Conservation (phyloP, 1,284 basidiomycete genomes). For the Grifola frondosa region DNA sequence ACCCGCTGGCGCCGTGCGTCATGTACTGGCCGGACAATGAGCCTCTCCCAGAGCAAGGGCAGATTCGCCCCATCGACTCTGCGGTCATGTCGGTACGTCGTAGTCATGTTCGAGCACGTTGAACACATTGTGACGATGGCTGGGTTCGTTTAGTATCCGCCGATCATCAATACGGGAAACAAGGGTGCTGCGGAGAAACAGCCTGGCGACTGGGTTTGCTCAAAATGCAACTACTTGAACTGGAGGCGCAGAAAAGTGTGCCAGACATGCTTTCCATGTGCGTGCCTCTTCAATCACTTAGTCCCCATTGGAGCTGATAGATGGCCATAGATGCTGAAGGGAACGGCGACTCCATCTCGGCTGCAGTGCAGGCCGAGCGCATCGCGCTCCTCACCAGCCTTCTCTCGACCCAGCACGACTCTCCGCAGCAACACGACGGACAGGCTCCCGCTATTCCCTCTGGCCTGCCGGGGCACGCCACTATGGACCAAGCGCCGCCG, state of each 20-base stretch:
- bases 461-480: not conserved
- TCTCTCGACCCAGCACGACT: constrained; percentile 42
- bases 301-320: constrained; percentile 1
- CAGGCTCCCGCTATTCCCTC: constrained; percentile 11
- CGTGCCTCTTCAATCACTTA: constrained; percentile 28
- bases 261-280: constrained; percentile 84
- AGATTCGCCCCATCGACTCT: constrained; percentile 63
- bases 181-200: constrained; percentile 82
- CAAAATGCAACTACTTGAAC: constrained; percentile 81
- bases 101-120: not conserved
- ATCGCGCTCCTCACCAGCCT: constrained; percentile 73
- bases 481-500: constrained; percentile 9
- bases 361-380: constrained; percentile 78
- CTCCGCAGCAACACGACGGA: constrained; percentile 5
- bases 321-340: constrained; percentile 67
- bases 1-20: constrained; percentile 69
- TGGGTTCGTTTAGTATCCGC: constrained; percentile 56
- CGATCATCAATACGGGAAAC: constrained; percentile 87
- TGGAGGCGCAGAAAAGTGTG: constrained; percentile 86
- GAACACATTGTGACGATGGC: not conserved
- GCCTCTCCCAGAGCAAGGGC: constrained; percentile 70
- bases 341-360: constrained; percentile 79
- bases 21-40: constrained; percentile 89
- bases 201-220: constrained; percentile 90
- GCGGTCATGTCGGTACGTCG: constrained; percentile 54